phyloP scores from a whole-genome alignment of 768 basidiomycete species.

The Suillus subaureus region DNA sequence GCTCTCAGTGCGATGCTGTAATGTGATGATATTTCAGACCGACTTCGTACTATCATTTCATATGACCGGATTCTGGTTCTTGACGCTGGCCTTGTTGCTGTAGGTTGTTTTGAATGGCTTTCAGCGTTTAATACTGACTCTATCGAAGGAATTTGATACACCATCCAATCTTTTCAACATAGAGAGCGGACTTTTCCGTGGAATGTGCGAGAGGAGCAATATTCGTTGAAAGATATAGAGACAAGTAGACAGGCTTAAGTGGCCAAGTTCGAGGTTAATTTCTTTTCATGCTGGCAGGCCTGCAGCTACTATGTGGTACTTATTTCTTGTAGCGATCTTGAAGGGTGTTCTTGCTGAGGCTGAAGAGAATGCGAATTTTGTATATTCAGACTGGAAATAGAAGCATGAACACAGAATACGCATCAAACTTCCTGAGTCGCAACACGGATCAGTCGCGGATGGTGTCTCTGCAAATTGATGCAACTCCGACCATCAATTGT shows the following conservation, averaged over 20 bases:
- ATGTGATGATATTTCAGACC: slow-evolving; percentile 27
- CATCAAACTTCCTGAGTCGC: too few species aligned
- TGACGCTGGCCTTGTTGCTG: slow-evolving; percentile 61
- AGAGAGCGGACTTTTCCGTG: slow-evolving; percentile 56
- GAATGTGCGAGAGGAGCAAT: slow-evolving; percentile 58
- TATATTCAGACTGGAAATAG: too few species aligned
- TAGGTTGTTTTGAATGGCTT: slow-evolving; percentile 29
- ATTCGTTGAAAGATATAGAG: slow-evolving; percentile 51
- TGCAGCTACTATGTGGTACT: neutral
- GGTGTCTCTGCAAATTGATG: neutral
- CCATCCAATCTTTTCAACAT: slow-evolving; percentile 40
- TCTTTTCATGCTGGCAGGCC: neutral
- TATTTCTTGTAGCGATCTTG: neutral
- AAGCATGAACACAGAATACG: too few species aligned
- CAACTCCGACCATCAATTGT: neutral
- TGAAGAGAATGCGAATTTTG: neutral
- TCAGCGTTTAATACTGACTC: neutral
- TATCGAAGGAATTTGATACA: slow-evolving; percentile 55
- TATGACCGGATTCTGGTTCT: slow-evolving; percentile 76
- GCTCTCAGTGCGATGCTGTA: neutral
- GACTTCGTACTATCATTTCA: slow-evolving; percentile 52
- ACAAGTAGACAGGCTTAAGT: slow-evolving; percentile 2
- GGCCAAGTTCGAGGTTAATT: neutral
- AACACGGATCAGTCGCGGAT: too few species aligned
- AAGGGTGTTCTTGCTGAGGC: neutral